Base-by-base conservation (phyloP, 805 yeast genomes). In the Wickerhamomyces chaumierensis region DNA sequence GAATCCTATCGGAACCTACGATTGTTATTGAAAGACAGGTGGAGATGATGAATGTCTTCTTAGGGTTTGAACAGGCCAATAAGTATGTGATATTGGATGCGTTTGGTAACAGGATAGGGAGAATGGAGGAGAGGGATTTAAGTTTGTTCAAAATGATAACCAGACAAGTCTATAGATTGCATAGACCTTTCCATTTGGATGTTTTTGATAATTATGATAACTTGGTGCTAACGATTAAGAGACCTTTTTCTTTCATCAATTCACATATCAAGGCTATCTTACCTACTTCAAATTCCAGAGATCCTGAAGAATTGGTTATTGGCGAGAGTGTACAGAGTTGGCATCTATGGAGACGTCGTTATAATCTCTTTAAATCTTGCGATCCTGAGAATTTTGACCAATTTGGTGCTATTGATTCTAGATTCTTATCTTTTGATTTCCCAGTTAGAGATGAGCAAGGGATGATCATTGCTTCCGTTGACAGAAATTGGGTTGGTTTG, bases 61-160 rank as follows among this genome's bases (percentile, higher is more conserved):
- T 88, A 12, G 96, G 96, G 1, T 85, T 83, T 50, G 97, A 90
- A 56, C 97, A 92, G 61, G 85, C 92, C 2, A 90, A 88, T 55
- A 64, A 69, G 46, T 90, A 90, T 54, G 69, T 66, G 12, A 70
- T 92, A 34, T 69, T 79, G 75, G 81, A 85, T 56, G 69, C 81
- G 0, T 48, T 65, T 45, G 97, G 97, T 1, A 66, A 74, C 38
- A 77, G 73, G 37, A 52, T 92, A 7, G 98, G 96, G 0, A 78
- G 68, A 55, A 75, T 90, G 77, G 68, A 73, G 41, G 98, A 92
- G 55, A 73, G 83, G 48, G 95, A 86, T 49, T 62, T 75, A 1
- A 53, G 57, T 3, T 43, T 53, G 33, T 48, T 71, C 36, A 78
- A 81, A 52, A 71, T 78, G 37, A 57, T 90, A n/a, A 71, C 84